Percentiles rank a stretch among this genome's conserved stretches.
These are phyloP conservation scores for Corynespora cassiicola DNA, from an alignment of 2,329 filamentous ascomycete species.

Conservation along the genomic window DNA sequence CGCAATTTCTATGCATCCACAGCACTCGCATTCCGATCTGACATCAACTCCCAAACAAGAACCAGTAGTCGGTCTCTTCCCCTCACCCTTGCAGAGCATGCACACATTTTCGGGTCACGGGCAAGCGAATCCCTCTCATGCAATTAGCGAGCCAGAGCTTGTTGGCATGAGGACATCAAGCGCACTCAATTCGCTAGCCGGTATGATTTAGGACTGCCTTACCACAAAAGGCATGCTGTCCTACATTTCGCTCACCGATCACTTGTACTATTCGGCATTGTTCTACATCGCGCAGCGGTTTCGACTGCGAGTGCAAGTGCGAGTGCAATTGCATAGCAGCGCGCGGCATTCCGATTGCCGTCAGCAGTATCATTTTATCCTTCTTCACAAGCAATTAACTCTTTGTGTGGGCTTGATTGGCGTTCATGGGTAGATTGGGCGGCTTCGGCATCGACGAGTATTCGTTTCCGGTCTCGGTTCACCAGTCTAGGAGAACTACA, in stretches of 20 bases:
- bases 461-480: too few species aligned
- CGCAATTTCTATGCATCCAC: slow-evolving; percentile 9
- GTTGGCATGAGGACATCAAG: slow-evolving; percentile 40
- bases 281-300: too few species aligned
- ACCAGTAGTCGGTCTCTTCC: slow-evolving; percentile 38
- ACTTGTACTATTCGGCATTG: background rate
- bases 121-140: slow-evolving; percentile 27
- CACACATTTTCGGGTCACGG: slow-evolving; percentile 24
- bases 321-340: too few species aligned
- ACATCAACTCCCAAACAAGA: slow-evolving; percentile 27
- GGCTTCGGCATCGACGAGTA: too few species aligned
- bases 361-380: too few species aligned
- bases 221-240: slow-evolving; percentile 12
- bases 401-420: slow-evolving; percentile 4
- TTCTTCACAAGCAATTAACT: slow-evolving; percentile 3
- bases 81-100: slow-evolving; percentile 36
- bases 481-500: too few species aligned
- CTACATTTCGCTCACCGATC: slow-evolving; percentile 1
- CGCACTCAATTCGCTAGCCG: slow-evolving; percentile 41
- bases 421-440: slow-evolving; percentile 15
- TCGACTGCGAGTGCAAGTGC: too few species aligned
- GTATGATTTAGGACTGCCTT: slow-evolving; percentile 36
- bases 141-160: slow-evolving; percentile 43
- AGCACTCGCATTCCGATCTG: slow-evolving; percentile 25
- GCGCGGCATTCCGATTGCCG: too few species aligned